Evolutionary conservation across 371 early-diverging fungal species (phyloP).

Genomic region (Sanchytrium tribonematis): DNA sequence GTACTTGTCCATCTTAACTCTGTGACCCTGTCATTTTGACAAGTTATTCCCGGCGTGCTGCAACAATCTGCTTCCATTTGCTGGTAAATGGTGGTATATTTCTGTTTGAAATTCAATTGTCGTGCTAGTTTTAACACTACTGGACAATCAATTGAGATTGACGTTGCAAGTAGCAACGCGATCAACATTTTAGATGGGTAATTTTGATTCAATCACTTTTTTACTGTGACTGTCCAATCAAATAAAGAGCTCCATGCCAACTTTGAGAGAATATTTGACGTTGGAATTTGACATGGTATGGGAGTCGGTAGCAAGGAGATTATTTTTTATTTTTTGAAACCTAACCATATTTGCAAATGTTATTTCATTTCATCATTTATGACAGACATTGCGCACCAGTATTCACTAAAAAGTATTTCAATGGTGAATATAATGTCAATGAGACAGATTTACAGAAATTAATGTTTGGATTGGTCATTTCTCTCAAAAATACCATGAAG

Average conservation of each 20-base stretch:
- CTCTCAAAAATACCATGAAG: background rate
- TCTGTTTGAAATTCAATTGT: background rate
- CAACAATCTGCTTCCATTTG: background rate
- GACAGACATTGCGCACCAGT: background rate
- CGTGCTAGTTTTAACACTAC: background rate
- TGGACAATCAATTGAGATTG: background rate
- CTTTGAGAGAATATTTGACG: too few relatives aligned
- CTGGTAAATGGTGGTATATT: background rate
- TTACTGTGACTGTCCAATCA: too few relatives aligned
- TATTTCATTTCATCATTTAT: background rate
- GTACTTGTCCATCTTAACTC: background rate
- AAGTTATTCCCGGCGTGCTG: background rate
- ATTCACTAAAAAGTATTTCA: background rate
- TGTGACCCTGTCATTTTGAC: background rate
- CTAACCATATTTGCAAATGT: background rate
- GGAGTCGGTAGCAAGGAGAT: too few relatives aligned
- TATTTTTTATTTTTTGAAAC: too few relatives aligned
- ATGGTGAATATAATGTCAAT: background rate
- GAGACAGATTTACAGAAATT: background rate
- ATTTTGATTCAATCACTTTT: too few relatives aligned
- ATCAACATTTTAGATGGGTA: too few relatives aligned
- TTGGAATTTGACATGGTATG: too few relatives aligned
- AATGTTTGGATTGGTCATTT: background rate
- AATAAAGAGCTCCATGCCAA: too few relatives aligned
- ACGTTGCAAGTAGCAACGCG: too few relatives aligned